These are phyloP conservation scores for Aulographum hederae DNA, from an alignment of 2,329 filamentous ascomycete genomes.

Conservation along the genomic window DNA sequence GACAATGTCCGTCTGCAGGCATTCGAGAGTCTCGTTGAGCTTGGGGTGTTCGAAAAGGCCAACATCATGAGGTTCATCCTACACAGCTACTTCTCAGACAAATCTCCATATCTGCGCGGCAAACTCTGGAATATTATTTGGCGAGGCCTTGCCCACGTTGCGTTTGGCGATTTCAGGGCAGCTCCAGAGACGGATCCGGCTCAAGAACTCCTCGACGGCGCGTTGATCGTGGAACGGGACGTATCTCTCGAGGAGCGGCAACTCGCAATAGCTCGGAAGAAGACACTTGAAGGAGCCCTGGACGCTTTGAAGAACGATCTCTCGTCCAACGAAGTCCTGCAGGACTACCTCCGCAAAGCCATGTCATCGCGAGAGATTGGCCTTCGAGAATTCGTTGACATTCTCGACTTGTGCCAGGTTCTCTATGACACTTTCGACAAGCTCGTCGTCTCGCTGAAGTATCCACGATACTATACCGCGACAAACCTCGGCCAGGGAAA, in stretches of 20 bases:
- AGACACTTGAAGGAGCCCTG: conserved; percentile 39
- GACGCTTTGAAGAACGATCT: conserved; percentile 36
- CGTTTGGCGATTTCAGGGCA: conserved; percentile 31
- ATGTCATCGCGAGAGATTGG: conserved; percentile 32
- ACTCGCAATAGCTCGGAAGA: conserved; percentile 33
- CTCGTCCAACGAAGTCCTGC: conserved; percentile 27
- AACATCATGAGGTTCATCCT: conserved; percentile 37
- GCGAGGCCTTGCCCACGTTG: conserved; percentile 36
- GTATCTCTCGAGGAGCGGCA: conserved; percentile 27
- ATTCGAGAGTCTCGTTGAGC: conserved; percentile 37
- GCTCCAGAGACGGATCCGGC: conserved; percentile 13
- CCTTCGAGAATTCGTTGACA: conserved; percentile 33
- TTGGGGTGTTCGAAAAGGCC: conserved; percentile 32
- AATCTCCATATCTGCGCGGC: conserved; percentile 38
- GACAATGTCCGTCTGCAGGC: conserved; percentile 41
- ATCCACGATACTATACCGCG: conserved; percentile 38
- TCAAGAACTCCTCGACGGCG: conserved; percentile 13
- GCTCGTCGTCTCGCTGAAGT: conserved; percentile 29
- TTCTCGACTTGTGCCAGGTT: conserved; percentile 38
- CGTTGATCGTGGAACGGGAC: conserved; percentile 40
- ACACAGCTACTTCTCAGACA: conserved; percentile 35
- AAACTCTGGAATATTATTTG: conserved; percentile 34
- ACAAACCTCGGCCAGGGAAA: conserved; percentile 32
- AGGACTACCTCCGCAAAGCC: conserved; percentile 36
- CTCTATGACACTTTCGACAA: conserved; percentile 25